Conservation (phyloP, 352 stramenopile genomes). For the Globisporangium heterothallicum region DNA sequence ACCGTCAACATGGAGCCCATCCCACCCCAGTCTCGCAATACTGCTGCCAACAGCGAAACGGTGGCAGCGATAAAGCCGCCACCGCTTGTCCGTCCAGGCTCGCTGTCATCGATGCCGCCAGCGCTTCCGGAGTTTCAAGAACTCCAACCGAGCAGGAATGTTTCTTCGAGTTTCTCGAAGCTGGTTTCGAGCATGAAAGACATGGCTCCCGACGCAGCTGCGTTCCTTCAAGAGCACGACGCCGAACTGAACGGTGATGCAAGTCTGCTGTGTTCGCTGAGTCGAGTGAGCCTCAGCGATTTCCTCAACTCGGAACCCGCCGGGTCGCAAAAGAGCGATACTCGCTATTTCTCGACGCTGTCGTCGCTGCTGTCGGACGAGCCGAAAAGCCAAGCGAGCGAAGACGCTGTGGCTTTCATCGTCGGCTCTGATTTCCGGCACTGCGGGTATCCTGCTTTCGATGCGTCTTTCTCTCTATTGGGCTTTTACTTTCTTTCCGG, state of each 20-base stretch:
- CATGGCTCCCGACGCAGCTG: constrained; percentile 34
- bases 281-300: constrained; percentile 49
- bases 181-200: constrained; percentile 46
- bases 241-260: constrained; percentile 46
- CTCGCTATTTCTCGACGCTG: constrained; percentile 11
- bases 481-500: constrained; percentile 55
- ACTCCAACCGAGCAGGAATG: not conserved
- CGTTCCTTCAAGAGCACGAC: constrained; percentile 60
- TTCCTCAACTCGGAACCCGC: constrained; percentile 19
- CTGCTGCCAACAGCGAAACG: not conserved
- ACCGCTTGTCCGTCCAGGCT: not conserved
- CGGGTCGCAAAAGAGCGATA: constrained; percentile 3
- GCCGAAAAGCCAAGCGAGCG: constrained; percentile 18
- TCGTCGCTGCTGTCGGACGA: constrained; percentile 33
- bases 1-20: constrained; percentile 26
- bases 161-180: constrained; percentile 44
- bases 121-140: constrained; percentile 4
- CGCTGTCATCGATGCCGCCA: constrained; percentile 1
- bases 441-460: constrained; percentile 60
- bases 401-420: constrained; percentile 30
- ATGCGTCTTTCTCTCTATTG: constrained; percentile 31
- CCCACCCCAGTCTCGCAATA: not conserved
- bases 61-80: not conserved
- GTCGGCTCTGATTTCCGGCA: constrained; percentile 48
- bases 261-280: constrained; percentile 49